Evolutionary conservation across 257 asterid genomes (phyloP), one percentile per base, ranked within the genome.

Genomic region (Lithospermum erythrorhizon): DNA sequence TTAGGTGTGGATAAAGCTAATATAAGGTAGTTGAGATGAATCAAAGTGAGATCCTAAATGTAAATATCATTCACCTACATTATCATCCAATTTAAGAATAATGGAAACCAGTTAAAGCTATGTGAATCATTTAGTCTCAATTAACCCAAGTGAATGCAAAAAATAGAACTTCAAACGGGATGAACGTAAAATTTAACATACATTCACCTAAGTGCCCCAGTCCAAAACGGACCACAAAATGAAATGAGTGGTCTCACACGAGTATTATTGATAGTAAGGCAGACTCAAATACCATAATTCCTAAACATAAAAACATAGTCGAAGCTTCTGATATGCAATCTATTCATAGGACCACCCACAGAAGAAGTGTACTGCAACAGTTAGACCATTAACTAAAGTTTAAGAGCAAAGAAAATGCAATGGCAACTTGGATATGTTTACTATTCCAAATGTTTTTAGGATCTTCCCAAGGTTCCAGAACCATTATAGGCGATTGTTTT

Each of bases 361-460:
- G 18, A 11, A 41, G 49, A 11, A 41, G 49, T 41, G 49, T 41
- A 41, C 49, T 41, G 49, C 49, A 53, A 58, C 32, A 64, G 19
- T 21, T 27, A 5, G 32, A 27, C 32, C 32, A 27, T 2, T 5
- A 27, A 27, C 32, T 27, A 1, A 27, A 53, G 47, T 35, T 35
- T 35, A 8, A 8, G 47, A 35, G 47, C 47, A 35, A 27, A 27
- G 32, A 27, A 41, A 70, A 53, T 25, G 66, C 67, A 53, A 53
- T 57, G 67, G 35, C 62, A 66, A 57, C 65, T 57, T 56, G 54
- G 54, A 48, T 51, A 57, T 14, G 18, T 66, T 48, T 57, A 52
- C 70, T 53, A 27, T 59, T 24, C 62, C 45, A 56, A 56, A 61
- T 53, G 52, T 62, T 51, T 61, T 61, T 27, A 57, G 55, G 59